Evolutionary conservation across 2,329 filamentous ascomycete genomes (phyloP), one percentile per base, ranked within the genome.

Genomic region (Fusarium albidum): DNA sequence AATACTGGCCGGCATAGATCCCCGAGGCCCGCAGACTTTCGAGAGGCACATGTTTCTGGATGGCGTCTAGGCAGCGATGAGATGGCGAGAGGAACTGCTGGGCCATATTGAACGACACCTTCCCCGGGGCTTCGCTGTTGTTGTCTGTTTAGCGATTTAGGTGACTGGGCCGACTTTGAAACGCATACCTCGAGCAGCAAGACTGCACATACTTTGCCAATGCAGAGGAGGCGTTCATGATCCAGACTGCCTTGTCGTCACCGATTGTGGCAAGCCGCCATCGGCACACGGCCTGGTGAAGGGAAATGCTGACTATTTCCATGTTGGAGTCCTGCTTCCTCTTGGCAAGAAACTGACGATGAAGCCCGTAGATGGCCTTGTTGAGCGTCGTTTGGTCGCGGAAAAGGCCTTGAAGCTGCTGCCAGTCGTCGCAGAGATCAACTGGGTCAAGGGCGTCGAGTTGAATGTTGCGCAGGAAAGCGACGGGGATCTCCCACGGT

Each of bases 101-200:
- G 2, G 5, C 11, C 0, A 9, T 3, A 2, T 11, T 0, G 3
- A 13, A n/a, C n/a, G n/a, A n/a, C n/a, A n/a, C n/a, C n/a, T n/a
- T n/a, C n/a, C n/a, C n/a, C n/a, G n/a, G n/a, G n/a, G n/a, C n/a
- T n/a, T n/a, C n/a, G n/a, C n/a, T n/a, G n/a, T n/a, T n/a, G n/a
- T n/a, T n/a, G n/a, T n/a, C n/a, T n/a, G n/a, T n/a, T n/a, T n/a
- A n/a, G n/a, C n/a, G n/a, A n/a, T n/a, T n/a, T n/a, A n/a, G n/a
- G n/a, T n/a, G n/a, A n/a, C n/a, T n/a, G n/a, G n/a, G n/a, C n/a
- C n/a, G n/a, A n/a, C n/a, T n/a, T n/a, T n/a, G n/a, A n/a, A n/a
- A n/a, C n/a, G n/a, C n/a, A n/a, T n/a, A n/a, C n/a, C n/a, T 9
- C 4, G 9, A 3, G 1, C 14, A 12, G 9, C 15, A 2, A 3